Percentiles rank a stretch among this genome's conserved stretches.
phyloP scores from a whole-genome alignment of 352 stramenopile species.

The Globisporangium yorkense region DNA sequence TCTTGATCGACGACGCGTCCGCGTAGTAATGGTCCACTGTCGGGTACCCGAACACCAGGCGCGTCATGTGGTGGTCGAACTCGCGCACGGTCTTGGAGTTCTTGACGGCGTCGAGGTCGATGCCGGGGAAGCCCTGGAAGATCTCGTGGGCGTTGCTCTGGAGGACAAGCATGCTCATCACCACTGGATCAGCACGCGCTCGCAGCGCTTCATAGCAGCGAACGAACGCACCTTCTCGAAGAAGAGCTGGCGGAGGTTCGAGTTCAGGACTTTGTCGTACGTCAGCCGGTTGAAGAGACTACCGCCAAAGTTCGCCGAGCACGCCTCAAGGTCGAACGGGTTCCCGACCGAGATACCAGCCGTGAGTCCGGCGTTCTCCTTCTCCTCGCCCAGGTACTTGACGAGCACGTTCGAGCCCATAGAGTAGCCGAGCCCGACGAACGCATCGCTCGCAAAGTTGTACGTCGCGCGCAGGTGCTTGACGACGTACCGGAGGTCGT shows the following conservation, averaged over 20 bases:
- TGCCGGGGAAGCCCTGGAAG: conserved; percentile 29
- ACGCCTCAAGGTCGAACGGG: conserved; percentile 62
- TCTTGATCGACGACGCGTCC: conserved; percentile 38
- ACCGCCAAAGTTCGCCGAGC: conserved; percentile 34
- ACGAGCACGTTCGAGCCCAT: conserved; percentile 75
- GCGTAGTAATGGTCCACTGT: conserved; percentile 55
- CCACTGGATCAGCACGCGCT: too few relatives aligned
- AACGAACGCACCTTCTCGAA: conserved; percentile 44
- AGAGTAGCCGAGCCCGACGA: conserved; percentile 65
- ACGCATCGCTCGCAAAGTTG: conserved; percentile 32
- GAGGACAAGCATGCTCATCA: too few relatives aligned
- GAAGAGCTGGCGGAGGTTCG: conserved; percentile 57
- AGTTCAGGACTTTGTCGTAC: conserved; percentile 54
- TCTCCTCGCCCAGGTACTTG: conserved; percentile 74
- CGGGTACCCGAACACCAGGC: conserved; percentile 49
- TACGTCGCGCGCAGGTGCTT: conserved; percentile 33
- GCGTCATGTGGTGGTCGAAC: conserved; percentile 64
- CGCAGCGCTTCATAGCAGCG: too few relatives aligned
- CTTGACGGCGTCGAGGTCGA: conserved; percentile 39
- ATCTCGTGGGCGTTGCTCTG: conserved; percentile 43
- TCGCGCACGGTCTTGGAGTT: conserved; percentile 32
- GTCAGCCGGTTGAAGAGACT: conserved; percentile 52
- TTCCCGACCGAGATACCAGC: conserved; percentile 67
- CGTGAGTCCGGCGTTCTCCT: conserved; percentile 27
- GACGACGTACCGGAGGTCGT: conserved; percentile 41